These are phyloP conservation scores for Misopates orontium DNA, from an alignment of 257 asterid species.

Conservation along the genomic window DNA sequence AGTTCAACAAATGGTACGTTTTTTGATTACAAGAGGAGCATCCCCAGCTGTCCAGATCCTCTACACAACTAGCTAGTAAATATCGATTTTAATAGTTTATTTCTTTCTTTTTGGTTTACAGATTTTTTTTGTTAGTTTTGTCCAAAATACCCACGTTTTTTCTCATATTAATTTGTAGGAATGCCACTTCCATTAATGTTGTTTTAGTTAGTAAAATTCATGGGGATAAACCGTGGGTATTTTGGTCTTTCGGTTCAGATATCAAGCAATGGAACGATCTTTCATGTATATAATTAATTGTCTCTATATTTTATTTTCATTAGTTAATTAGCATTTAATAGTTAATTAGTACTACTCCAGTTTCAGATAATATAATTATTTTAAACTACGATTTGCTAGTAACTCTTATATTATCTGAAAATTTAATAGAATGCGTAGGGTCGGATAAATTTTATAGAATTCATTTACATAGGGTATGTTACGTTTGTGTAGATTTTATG, in stretches of 20 bases:
- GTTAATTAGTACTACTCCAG: too few relatives aligned
- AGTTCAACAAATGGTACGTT: conserved; percentile 38
- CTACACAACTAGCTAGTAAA: conserved; percentile 62
- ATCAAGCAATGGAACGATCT: too few relatives aligned
- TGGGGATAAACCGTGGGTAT: conserved; percentile 74
- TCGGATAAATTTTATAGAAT: too few relatives aligned
- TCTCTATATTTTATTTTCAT: background rate
- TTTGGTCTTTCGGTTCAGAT: conserved; percentile 44
- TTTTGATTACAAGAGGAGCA: conserved; percentile 55
- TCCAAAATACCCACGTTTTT: conserved; percentile 85
- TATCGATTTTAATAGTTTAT: background rate
- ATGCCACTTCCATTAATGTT: conserved; percentile 15
- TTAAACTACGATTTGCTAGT: too few relatives aligned
- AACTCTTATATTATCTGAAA: too few relatives aligned
- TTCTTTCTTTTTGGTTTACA: background rate
- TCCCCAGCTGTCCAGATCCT: conserved; percentile 96
- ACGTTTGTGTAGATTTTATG: too few relatives aligned
- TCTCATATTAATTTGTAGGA: background rate
- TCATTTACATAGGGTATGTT: too few relatives aligned
- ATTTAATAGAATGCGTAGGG: too few relatives aligned
- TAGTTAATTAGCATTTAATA: too few relatives aligned
- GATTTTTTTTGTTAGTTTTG: conserved; percentile 19
- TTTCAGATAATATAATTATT: too few relatives aligned
- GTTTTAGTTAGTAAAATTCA: background rate
- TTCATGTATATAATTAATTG: conserved; percentile 20